Percentiles rank a stretch among this genome's conserved stretches.
phyloP scores from a whole-genome alignment of 495 filamentous ascomycete genomes.

The Tuber calosporum region DNA sequence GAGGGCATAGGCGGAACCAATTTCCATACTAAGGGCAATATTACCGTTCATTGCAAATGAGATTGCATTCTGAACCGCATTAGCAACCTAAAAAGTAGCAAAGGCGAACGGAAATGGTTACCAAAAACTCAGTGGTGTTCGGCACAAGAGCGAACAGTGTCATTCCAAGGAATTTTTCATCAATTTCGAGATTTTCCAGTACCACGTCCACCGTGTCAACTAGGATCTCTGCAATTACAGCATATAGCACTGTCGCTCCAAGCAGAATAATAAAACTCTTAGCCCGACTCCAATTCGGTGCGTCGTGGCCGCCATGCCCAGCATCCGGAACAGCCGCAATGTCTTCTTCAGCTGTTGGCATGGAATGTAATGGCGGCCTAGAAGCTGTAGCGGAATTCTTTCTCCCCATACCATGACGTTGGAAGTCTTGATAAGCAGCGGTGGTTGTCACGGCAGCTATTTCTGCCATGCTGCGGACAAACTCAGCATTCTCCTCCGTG shows the following conservation, averaged over 20 bases:
- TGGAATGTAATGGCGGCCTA: conserved; percentile 41
- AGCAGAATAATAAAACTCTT: conserved; percentile 87
- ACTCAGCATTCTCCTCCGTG: conserved; percentile 67
- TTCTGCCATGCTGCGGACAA: conserved; percentile 79
- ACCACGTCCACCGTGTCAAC: conserved; percentile 96
- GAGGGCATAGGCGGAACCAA: conserved; percentile 92
- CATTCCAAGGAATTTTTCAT: conserved; percentile 97
- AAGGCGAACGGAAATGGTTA: conserved; percentile 45
- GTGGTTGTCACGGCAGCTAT: conserved; percentile 87
- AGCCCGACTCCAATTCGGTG: conserved; percentile 89
- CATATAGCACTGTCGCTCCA: conserved; percentile 85
- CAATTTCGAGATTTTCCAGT: conserved; percentile 76
- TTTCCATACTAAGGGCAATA: conserved; percentile 97
- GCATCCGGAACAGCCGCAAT: conserved; percentile 46
- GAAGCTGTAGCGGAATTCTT: conserved; percentile 14
- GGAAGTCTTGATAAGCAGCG: conserved; percentile 70
- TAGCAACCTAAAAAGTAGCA: conserved; percentile 37
- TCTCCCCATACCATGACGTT: conserved; percentile 39
- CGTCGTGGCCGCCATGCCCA: conserved; percentile 74
- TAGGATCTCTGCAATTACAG: conserved; percentile 91
- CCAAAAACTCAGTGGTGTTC: conserved; percentile 96
- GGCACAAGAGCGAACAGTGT: conserved; percentile 95
- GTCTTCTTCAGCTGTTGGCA: conserved; percentile 44
- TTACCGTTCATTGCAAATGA: conserved; percentile 99
- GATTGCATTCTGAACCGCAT: conserved; percentile 73